Evolutionary conservation across 768 basidiomycete species (phyloP).

Genomic region (Phanerochaete carnosa): DNA sequence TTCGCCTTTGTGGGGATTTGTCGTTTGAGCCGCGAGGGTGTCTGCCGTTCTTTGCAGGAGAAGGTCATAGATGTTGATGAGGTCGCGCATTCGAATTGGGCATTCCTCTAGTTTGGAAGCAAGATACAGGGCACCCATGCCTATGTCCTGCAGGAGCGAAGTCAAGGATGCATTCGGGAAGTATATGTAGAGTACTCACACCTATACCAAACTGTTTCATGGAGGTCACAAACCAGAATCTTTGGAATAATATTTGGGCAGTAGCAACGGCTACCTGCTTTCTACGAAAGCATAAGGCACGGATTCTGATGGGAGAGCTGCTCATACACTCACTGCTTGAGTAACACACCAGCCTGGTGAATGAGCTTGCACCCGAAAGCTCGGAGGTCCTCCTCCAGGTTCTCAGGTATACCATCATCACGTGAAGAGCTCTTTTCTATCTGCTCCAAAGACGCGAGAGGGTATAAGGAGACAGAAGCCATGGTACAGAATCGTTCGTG

Average conservation of each 20-base stretch:
- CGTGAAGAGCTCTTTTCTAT: conserved; percentile 76
- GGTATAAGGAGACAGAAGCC: conserved; percentile 47
- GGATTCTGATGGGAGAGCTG: background rate
- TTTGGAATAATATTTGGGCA: conserved; percentile 93
- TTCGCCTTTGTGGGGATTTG: conserved; percentile 21
- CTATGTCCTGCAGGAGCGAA: conserved; percentile 47
- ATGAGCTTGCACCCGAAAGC: conserved; percentile 93
- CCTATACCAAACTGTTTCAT: conserved; percentile 94
- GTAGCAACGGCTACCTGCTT: conserved; percentile 97
- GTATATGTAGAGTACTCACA: conserved; percentile 44
- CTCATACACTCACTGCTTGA: conserved; percentile 73
- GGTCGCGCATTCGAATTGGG: conserved; percentile 85
- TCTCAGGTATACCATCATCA: conserved; percentile 76
- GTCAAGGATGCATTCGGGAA: background rate
- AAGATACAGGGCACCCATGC: conserved; percentile 36
- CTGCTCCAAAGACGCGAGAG: conserved; percentile 79
- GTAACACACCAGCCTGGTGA: conserved; percentile 88
- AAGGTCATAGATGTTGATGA: conserved; percentile 92
- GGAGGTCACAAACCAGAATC: conserved; percentile 95
- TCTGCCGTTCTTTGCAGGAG: conserved; percentile 74
- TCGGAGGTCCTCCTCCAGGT: conserved; percentile 85
- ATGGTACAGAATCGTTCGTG: conserved; percentile 7
- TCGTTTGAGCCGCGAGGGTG: conserved; percentile 30
- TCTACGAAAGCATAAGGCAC: conserved; percentile 34
- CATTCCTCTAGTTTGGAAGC: conserved; percentile 90